Percentiles rank a stretch among this genome's conserved stretches.
phyloP scores from a whole-genome alignment of 2,329 filamentous ascomycete species.

The Coleophoma eucalyptorum region DNA sequence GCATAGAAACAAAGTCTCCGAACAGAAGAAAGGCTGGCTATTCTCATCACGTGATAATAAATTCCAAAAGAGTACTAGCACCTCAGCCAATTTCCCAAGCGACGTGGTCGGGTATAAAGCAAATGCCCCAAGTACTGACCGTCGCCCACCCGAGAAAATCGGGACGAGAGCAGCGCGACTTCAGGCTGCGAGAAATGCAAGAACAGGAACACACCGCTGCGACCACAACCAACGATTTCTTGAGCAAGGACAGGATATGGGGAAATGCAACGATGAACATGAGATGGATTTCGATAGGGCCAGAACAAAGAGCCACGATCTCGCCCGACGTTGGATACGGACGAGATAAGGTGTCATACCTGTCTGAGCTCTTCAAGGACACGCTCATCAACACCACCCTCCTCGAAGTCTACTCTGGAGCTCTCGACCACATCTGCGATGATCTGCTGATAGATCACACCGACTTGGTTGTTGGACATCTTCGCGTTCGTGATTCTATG shows the following conservation, averaged over 20 bases:
- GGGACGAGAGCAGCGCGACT: slow-evolving; percentile 2
- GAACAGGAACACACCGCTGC: background rate
- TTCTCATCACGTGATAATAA: slow-evolving; percentile 12
- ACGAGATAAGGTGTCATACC: slow-evolving; percentile 53
- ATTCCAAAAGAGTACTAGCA: slow-evolving; percentile 18
- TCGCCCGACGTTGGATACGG: background rate
- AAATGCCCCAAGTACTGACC: slow-evolving; percentile 30
- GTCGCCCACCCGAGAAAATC: slow-evolving; percentile 24
- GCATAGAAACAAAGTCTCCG: too few species aligned
- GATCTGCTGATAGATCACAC: slow-evolving; percentile 74
- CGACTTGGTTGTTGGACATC: slow-evolving; percentile 36
- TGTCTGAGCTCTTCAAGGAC: slow-evolving; percentile 83
- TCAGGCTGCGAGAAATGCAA: slow-evolving; percentile 14
- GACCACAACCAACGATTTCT: background rate
- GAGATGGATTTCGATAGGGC: background rate
- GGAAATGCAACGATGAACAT: background rate
- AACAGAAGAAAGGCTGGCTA: too few species aligned
- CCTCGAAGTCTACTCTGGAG: slow-evolving; percentile 93
- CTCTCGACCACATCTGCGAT: slow-evolving; percentile 86
- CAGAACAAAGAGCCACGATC: background rate
- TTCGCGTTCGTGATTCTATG: slow-evolving; percentile 5
- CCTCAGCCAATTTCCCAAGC: slow-evolving; percentile 15
- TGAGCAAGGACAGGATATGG: background rate
- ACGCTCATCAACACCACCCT: slow-evolving; percentile 84
- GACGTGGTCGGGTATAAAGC: slow-evolving; percentile 26